Evolutionary conservation across 208 protist genomes (phyloP), one percentile per base, ranked within the genome.

Genomic region (Leishmania aethiopica): DNA sequence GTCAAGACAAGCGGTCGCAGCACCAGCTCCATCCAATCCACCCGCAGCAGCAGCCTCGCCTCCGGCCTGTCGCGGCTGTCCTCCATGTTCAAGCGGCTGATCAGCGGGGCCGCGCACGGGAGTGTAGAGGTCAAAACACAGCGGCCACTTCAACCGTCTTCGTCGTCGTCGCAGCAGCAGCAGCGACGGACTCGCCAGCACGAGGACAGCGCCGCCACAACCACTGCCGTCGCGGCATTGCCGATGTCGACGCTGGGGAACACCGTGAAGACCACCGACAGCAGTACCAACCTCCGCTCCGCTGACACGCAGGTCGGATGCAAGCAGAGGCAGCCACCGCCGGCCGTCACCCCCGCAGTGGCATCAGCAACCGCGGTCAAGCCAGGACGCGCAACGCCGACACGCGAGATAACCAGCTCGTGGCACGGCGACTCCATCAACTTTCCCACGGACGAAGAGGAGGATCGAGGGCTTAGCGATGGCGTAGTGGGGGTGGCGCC

Each of bases 31-130:
- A 60, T 13, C 15, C 82, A 45, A n/a, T 85, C 77, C 55, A 79
- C 76, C 1, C 53, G 67, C 35, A 60, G 66, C 42, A 42, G 42
- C 77, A 81, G 77, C 82, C 2, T 78, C 60, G 47, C 72, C 40
- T 78, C 82, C 5, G 77, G 77, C 62, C 71, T 81, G 19, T 81
- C 82, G 11, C 82, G 82, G 1, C 6, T 85, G n/a, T 75, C 74
- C 19, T 82, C 83, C 11, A 45, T 69, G 40, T 51, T 82, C n/a
- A 85, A 77, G 71, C 60, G 77, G 2, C 55, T 77, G 35, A 15
- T 64, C 32, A 77, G 51, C 53, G 13, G 49, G 19, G n/a, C 35
- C 47, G 73, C 5, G 4, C 19, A 62, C 7, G 53, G 73, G 22
- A n/a, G 76, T 47, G 42, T 75, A 47, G 45, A 40, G 37, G 11